Conservation (phyloP, 345 rosid species). For the Abelmoschus esculentus region DNA sequence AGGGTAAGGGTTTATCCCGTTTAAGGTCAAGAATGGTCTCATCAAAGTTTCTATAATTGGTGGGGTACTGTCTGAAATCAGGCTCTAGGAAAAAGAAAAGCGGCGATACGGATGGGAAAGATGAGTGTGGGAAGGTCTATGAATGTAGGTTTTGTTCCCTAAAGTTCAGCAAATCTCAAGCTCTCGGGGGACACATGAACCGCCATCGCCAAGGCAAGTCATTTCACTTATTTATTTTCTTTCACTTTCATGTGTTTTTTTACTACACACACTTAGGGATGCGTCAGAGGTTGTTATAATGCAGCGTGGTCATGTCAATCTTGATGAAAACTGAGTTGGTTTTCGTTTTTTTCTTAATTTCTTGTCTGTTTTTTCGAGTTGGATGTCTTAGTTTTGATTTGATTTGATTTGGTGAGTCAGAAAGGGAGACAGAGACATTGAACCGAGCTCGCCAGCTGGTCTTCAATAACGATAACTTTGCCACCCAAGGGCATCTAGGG, state of each 20-base stretch:
- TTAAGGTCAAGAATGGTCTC: conserved; percentile 28
- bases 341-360: conserved; percentile 12
- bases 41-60: conserved; percentile 36
- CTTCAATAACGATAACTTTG: conserved; percentile 58
- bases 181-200: conserved; percentile 99
- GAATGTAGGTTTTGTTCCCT: conserved; percentile 99
- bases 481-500: conserved; percentile 48
- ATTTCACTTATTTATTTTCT: background rate
- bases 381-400: conserved; percentile 15
- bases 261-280: background rate
- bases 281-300: conserved; percentile 12
- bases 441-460: conserved; percentile 98
- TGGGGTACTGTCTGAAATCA: conserved; percentile 10
- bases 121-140: conserved; percentile 81
- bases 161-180: conserved; percentile 99
- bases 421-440: conserved; percentile 96
- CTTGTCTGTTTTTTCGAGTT: conserved; percentile 3
- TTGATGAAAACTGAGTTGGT: conserved; percentile 19
- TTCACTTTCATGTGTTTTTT: background rate
- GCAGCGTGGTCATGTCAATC: conserved; percentile 28
- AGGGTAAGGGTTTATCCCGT: conserved; percentile 23
- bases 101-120: conserved; percentile 70
- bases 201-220: conserved; percentile 96
- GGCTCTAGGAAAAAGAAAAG: conserved; percentile 52
- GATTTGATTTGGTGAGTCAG: conserved; percentile 41